phyloP scores from a whole-genome alignment of 345 rosid genomes.

The Firmiana major region DNA sequence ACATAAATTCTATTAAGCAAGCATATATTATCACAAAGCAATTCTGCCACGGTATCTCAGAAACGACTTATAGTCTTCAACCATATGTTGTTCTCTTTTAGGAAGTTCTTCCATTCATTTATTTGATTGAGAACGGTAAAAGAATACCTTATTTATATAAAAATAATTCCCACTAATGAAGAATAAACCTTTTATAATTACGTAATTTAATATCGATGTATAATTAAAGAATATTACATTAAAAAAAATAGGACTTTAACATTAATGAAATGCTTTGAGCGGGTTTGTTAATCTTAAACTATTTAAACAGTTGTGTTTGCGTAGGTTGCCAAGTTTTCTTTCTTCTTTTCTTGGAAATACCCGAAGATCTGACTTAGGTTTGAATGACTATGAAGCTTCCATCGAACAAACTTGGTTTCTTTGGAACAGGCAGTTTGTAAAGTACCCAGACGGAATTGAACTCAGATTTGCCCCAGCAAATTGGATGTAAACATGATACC shows the following conservation, averaged over 20 bases:
- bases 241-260: too few species aligned
- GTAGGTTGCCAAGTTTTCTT: neutral
- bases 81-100: neutral
- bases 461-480: neutral
- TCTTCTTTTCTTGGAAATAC: neutral
- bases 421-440: neutral
- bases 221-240: too few species aligned
- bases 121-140: too few species aligned
- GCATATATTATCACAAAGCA: neutral
- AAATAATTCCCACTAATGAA: too few species aligned
- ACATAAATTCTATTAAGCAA: neutral
- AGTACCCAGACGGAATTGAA: neutral
- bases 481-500: neutral
- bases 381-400: neutral
- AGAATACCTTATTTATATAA: too few species aligned
- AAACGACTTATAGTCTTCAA: neutral
- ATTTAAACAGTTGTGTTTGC: neutral
- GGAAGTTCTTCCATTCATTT: too few species aligned
- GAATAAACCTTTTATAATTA: too few species aligned
- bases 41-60: neutral
- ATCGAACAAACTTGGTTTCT: neutral
- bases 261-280: too few species aligned
- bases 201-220: too few species aligned
- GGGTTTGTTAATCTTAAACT: too few species aligned
- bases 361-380: neutral